A percentile compares a stretch with the other conserved stretches of the same genome.
These are phyloP conservation scores for Hyphopichia burtonii DNA, from an alignment of 1,139 yeast genomes.

Conservation along the genomic window DNA sequence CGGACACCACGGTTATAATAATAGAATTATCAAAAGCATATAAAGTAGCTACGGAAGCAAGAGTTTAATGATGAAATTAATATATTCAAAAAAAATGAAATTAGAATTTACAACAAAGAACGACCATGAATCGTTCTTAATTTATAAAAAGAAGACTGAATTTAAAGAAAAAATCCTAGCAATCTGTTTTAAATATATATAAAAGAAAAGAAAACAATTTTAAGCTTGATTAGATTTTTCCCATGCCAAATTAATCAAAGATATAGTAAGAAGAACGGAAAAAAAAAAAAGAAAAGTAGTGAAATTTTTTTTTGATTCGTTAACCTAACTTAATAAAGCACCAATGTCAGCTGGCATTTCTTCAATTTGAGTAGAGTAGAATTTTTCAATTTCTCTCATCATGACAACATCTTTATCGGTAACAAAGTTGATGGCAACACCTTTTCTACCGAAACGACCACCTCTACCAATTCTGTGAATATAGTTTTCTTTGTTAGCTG, in stretches of 20 bases:
- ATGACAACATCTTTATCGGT: slow-evolving; percentile 87
- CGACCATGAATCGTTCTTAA: neutral
- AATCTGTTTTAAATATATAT: neutral
- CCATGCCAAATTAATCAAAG: neutral
- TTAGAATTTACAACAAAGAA: slow-evolving; percentile 1
- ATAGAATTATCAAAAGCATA: too few species aligned
- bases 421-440: slow-evolving; percentile 98
- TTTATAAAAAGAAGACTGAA: neutral
- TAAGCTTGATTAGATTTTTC: neutral
- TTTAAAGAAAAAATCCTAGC: neutral
- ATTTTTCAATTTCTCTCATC: slow-evolving; percentile 96
- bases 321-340: slow-evolving; percentile 67
- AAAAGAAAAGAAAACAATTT: neutral
- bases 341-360: slow-evolving; percentile 97
- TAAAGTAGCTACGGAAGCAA: too few species aligned
- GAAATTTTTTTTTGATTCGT: too few species aligned
- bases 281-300: too few species aligned
- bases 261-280: neutral
- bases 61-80: neutral
- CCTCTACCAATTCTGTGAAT: slow-evolving; percentile 99
- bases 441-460: slow-evolving; percentile 99
- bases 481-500: slow-evolving; percentile 96
- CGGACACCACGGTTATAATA: too few species aligned
- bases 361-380: slow-evolving; percentile 96
- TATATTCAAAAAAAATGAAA: slow-evolving; percentile 1